Percentiles rank a stretch among this genome's conserved stretches.
Evolutionary conservation across 2,329 filamentous ascomycete genomes (phyloP).

Genomic region (Huntiella decipiens): DNA sequence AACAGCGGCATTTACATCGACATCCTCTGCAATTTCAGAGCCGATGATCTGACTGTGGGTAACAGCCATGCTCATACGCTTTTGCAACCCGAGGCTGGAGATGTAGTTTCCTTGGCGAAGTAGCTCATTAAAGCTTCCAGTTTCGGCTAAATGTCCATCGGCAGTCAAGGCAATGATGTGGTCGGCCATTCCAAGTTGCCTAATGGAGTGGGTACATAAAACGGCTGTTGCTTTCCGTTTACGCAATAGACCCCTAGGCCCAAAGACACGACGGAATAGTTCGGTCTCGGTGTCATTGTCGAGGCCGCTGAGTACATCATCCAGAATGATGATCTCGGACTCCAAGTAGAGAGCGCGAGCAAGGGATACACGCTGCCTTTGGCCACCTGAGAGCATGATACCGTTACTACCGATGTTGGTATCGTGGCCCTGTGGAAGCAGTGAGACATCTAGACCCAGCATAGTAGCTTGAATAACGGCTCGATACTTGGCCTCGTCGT

Average conservation of each 20-base stretch:
- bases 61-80: neutral
- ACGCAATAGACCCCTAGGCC: constrained; percentile 22
- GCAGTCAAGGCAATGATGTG: constrained; percentile 27
- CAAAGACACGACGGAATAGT: constrained; percentile 26
- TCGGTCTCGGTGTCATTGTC: constrained; percentile 25
- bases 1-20: neutral
- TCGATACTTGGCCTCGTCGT: constrained; percentile 18
- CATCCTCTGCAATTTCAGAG: neutral
- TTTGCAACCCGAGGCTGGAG: constrained; percentile 19
- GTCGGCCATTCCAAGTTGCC: constrained; percentile 21
- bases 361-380: constrained; percentile 20
- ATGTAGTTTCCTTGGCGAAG: constrained; percentile 21
- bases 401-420: constrained; percentile 24
- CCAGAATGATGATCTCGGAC: constrained; percentile 22
- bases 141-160: constrained; percentile 24
- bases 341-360: constrained; percentile 27
- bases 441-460: constrained; percentile 17
- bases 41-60: neutral
- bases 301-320: constrained; percentile 26
- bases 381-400: constrained; percentile 25
- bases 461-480: constrained; percentile 19
- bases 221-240: constrained; percentile 22
- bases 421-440: constrained; percentile 19
- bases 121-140: constrained; percentile 18
- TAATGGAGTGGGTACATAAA: constrained; percentile 20